Evolutionary conservation across 2,329 filamentous ascomycete species (phyloP).

Genomic region (Blumeria graminis): DNA sequence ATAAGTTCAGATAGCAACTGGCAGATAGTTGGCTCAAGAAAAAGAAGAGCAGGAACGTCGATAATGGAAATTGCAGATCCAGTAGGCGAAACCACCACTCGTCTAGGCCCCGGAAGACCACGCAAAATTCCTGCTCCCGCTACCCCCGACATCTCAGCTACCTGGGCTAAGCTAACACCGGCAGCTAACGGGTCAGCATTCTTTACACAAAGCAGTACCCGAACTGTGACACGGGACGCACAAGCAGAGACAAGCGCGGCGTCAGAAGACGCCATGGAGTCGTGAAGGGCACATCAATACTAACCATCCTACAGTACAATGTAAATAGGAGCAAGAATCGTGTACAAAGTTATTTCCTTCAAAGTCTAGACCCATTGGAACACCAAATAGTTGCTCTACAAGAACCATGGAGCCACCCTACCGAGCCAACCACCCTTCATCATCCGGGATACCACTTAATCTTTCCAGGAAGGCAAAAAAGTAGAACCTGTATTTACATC

Average conservation of each 20-base stretch:
- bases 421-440: no score
- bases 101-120: not conserved
- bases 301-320: not conserved
- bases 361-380: not conserved
- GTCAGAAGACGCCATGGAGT: not conserved
- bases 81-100: not conserved
- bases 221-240: not conserved
- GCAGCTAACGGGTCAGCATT: not conserved
- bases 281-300: not conserved
- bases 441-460: not conserved
- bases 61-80: not conserved
- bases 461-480: not conserved
- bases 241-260: not conserved
- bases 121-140: not conserved
- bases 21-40: not conserved
- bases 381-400: not conserved
- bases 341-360: not conserved
- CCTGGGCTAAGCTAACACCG: no score
- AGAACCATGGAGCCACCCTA: not conserved
- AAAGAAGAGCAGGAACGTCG: not conserved
- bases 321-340: not conserved
- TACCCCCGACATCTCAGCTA: not conserved
- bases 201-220: not conserved
- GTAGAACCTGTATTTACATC: not conserved
- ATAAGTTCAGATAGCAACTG: not conserved